A percentile compares a stretch with the other conserved stretches of the same genome.
Evolutionary conservation across 139 green algal species (phyloP).

Genomic region (Haematococcus lacustris): DNA sequence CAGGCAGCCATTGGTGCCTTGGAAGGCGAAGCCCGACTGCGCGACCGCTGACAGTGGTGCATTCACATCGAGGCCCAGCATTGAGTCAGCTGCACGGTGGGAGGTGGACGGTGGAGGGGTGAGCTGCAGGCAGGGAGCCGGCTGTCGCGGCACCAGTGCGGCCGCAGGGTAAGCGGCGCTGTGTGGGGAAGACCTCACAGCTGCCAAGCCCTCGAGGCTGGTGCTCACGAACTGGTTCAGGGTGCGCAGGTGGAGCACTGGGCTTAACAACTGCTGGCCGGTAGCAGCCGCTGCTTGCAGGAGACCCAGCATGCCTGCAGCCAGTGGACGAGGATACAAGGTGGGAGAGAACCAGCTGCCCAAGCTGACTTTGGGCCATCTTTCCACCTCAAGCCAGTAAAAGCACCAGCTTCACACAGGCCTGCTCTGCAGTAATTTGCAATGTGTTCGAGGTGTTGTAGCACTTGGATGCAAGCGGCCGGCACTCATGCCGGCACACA

Average conservation of each 20-base stretch:
- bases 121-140: neutral
- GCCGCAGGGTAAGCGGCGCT: neutral
- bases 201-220: slow-evolving; percentile 26
- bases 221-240: slow-evolving; percentile 46
- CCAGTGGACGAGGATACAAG: neutral
- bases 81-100: neutral
- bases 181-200: neutral
- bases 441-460: neutral
- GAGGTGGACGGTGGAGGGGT: neutral
- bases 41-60: slow-evolving; percentile 60
- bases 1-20: too few species aligned
- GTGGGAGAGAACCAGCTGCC: too few species aligned
- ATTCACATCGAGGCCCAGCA: slow-evolving; percentile 15
- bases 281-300: slow-evolving; percentile 16
- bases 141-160: neutral
- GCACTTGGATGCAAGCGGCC: neutral
- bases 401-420: too few species aligned
- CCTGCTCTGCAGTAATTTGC: neutral
- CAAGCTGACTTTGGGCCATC: neutral
- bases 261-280: slow-evolving; percentile 4
- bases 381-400: too few species aligned
- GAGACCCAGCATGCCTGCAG: slow-evolving; percentile 45
- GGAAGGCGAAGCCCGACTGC: too few species aligned
- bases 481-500: neutral
- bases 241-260: slow-evolving; percentile 39